phyloP scores from a whole-genome alignment of 768 basidiomycete species.

The Cyathus striatus region DNA sequence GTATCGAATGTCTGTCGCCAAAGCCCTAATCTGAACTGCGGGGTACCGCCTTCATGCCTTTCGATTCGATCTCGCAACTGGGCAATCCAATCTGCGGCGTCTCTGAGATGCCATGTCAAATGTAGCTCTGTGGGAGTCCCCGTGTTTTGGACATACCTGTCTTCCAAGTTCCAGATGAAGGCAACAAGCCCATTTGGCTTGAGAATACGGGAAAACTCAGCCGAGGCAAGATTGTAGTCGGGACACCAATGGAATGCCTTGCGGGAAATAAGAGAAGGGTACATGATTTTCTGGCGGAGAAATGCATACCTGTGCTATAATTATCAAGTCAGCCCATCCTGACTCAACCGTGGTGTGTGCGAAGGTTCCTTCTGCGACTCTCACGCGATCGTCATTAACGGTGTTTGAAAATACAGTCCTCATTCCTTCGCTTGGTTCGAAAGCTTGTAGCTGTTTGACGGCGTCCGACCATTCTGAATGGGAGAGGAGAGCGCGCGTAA shows the following conservation, averaged over 20 bases:
- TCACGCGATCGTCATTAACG: constrained; percentile 47
- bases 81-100: constrained; percentile 67
- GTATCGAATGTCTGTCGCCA: constrained; percentile 74
- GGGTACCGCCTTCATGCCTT: constrained; percentile 62
- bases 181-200: constrained; percentile 68
- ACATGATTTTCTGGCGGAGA: background rate
- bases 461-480: constrained; percentile 48
- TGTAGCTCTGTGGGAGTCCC: background rate
- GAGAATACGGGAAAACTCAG: constrained; percentile 77
- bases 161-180: constrained; percentile 91
- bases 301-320: constrained; percentile 63
- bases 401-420: constrained; percentile 60
- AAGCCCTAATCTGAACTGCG: constrained; percentile 73
- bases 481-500: constrained; percentile 75
- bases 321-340: constrained; percentile 72
- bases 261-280: background rate
- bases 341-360: constrained; percentile 54
- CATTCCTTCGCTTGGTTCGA: constrained; percentile 91
- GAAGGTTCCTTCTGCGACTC: constrained; percentile 64
- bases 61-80: constrained; percentile 68
- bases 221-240: constrained; percentile 64
- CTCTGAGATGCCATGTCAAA: constrained; percentile 26
- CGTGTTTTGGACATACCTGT: constrained; percentile 39
- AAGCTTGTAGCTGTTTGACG: constrained; percentile 53
- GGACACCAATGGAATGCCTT: constrained; percentile 97